phyloP scores from a whole-genome alignment of 768 basidiomycete genomes.

The Hydnomerulius pinastri region DNA sequence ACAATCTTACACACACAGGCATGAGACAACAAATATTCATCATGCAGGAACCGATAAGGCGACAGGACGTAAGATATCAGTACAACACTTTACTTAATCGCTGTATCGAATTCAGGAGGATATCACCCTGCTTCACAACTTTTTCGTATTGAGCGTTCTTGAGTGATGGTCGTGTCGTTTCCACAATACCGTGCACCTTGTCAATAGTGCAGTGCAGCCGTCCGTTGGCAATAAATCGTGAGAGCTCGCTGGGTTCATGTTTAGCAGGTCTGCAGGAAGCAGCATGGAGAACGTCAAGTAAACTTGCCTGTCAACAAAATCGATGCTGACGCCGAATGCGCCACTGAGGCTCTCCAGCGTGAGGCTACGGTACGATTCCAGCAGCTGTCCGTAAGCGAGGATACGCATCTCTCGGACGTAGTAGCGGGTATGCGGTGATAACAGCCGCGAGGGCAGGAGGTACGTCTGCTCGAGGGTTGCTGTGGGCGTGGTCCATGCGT shows the following conservation, averaged over 20 bases:
- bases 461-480: constrained; percentile 88
- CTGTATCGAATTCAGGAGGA: constrained; percentile 85
- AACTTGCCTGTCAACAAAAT: constrained; percentile 84
- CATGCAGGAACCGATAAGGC: not conserved
- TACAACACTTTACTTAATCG: constrained; percentile 87
- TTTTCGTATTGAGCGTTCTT: constrained; percentile 91
- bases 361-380: constrained; percentile 89
- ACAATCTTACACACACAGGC: not conserved
- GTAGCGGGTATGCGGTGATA: constrained; percentile 83
- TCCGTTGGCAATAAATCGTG: constrained; percentile 86
- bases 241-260: constrained; percentile 70
- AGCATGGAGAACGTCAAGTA: constrained; percentile 2
- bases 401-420: constrained; percentile 97
- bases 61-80: constrained; percentile 22
- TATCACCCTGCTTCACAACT: constrained; percentile 91
- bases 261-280: not conserved
- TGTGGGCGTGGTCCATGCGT: constrained; percentile 28
- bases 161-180: constrained; percentile 76
- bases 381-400: constrained; percentile 84
- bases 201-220: constrained; percentile 89
- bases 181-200: constrained; percentile 91
- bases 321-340: constrained; percentile 88
- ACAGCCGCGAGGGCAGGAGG: constrained; percentile 83
- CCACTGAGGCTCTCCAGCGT: constrained; percentile 83
- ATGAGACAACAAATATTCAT: not conserved